A percentile compares a stretch with the other conserved stretches of the same genome.
These are phyloP conservation scores for Fraxinus nigra DNA, from an alignment of 305 asterid genomes.

Conservation along the genomic window DNA sequence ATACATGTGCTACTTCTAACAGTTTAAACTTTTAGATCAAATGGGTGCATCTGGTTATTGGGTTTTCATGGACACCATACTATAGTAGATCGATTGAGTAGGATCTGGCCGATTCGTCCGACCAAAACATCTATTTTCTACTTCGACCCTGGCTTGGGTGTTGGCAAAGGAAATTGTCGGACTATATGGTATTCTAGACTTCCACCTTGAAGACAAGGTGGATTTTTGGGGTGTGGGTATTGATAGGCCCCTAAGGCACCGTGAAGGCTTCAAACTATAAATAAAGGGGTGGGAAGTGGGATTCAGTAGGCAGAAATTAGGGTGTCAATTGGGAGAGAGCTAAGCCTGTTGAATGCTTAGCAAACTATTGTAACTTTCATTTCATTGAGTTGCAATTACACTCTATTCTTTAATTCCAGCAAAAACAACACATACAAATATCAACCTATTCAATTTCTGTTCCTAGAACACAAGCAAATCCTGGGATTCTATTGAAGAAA, in stretches of 20 bases:
- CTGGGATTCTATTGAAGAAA: background rate
- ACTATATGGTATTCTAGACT: background rate
- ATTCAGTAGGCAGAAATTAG: background rate
- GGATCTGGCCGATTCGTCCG: background rate
- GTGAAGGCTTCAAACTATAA: background rate
- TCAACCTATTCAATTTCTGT: background rate
- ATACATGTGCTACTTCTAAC: background rate
- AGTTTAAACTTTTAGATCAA: background rate
- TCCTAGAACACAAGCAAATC: background rate
- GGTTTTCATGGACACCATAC: background rate
- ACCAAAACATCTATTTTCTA: background rate
- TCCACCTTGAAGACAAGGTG: background rate
- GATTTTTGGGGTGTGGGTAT: background rate
- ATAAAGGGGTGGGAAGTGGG: background rate
- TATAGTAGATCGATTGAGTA: background rate
- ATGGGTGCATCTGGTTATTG: background rate
- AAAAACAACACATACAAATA: background rate
- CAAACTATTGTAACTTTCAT: background rate
- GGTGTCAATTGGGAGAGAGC: conserved; percentile 1
- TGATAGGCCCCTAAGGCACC: background rate
- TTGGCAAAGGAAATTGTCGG: background rate
- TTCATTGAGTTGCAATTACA: background rate
- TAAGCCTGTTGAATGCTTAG: background rate
- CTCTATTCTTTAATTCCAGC: background rate
- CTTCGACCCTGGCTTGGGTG: background rate